phyloP scores from a whole-genome alignment of 2,329 filamentous ascomycete genomes.

The Hypoxylon sp. region DNA sequence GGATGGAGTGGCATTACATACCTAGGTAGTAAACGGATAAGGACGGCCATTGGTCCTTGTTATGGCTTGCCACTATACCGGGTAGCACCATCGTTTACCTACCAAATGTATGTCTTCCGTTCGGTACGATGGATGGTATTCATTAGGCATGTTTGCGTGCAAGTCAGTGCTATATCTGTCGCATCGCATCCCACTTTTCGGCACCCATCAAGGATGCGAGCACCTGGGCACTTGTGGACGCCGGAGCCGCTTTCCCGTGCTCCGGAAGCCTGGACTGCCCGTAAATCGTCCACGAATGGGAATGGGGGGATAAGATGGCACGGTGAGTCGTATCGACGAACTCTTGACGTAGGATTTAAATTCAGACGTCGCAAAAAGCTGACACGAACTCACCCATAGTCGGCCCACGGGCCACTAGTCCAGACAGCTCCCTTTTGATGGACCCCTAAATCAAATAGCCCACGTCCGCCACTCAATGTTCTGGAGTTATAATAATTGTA shows the following conservation, averaged over 20 bases:
- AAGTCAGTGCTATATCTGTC: constrained; percentile 31
- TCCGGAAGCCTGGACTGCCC: constrained; percentile 36
- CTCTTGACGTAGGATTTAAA: constrained; percentile 36
- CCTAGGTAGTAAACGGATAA: constrained; percentile 1
- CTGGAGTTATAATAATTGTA: constrained; percentile 31
- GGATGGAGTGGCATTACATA: neutral
- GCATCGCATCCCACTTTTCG: constrained; percentile 33
- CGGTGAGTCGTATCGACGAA: constrained; percentile 38
- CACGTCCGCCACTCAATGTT: constrained; percentile 22
- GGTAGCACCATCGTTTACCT: constrained; percentile 8
- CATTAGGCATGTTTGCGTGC: constrained; percentile 8
- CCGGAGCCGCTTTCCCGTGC: constrained; percentile 41
- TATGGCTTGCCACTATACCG: constrained; percentile 6
- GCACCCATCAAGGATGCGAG: constrained; percentile 32
- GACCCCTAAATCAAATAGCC: constrained; percentile 32
- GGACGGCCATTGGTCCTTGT: neutral
- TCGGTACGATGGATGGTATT: constrained; percentile 1
- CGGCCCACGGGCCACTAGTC: constrained; percentile 36
- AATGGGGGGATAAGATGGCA: constrained; percentile 27
- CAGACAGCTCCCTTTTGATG: constrained; percentile 25
- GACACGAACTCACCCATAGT: constrained; percentile 33
- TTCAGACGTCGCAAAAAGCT: constrained; percentile 31
- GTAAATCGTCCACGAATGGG: constrained; percentile 20
- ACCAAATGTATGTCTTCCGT: neutral
- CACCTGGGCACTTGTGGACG: constrained; percentile 29